A percentile compares a stretch with the other conserved stretches of the same genome.
These are phyloP conservation scores for Crataegus laevigata DNA, from an alignment of 306 rosid species.

Conservation along the genomic window DNA sequence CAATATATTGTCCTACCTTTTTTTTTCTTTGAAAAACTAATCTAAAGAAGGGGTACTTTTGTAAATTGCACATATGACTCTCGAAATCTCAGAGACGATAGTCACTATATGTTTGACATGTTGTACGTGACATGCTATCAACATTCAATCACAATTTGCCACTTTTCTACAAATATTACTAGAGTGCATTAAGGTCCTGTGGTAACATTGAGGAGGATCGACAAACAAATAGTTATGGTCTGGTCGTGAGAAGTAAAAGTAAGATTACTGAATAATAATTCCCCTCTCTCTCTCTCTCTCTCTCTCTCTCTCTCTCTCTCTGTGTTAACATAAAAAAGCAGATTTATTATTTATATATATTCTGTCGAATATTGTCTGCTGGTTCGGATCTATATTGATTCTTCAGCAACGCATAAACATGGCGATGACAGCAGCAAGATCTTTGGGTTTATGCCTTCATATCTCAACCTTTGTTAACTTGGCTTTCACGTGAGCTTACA, in stretches of 20 bases:
- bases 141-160: background rate
- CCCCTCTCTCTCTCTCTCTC: background rate
- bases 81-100: too few species aligned
- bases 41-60: too few species aligned
- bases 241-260: background rate
- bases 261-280: too few species aligned
- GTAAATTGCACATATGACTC: too few species aligned
- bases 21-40: too few species aligned
- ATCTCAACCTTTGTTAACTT: background rate
- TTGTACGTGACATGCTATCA: background rate
- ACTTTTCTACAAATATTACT: too few species aligned
- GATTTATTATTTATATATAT: background rate
- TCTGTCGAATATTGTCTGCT: background rate
- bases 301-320: too few species aligned
- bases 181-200: too few species aligned
- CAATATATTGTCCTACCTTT: too few species aligned
- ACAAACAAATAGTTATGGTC: background rate
- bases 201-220: background rate
- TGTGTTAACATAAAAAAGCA: background rate
- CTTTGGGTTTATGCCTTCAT: background rate
- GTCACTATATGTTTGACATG: background rate
- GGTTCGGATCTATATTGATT: background rate
- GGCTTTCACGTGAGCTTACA: constrained; percentile 5
- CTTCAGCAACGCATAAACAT: background rate
- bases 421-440: background rate